These are phyloP conservation scores for Leucogyrophana mollusca DNA, from an alignment of 768 basidiomycete genomes.

Conservation along the genomic window DNA sequence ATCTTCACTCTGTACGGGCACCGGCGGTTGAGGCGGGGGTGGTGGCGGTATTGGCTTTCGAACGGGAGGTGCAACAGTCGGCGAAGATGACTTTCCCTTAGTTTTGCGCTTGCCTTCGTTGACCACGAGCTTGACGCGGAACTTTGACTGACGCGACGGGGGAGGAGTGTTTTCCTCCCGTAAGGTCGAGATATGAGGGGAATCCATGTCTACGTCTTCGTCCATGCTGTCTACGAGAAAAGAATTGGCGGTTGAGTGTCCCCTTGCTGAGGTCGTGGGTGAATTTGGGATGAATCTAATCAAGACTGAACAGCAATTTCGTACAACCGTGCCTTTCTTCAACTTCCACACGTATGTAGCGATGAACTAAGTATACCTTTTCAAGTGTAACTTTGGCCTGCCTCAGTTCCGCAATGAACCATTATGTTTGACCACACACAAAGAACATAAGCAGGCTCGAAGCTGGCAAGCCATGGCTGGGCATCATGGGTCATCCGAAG, in stretches of 20 bases:
- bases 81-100: slow-evolving; percentile 32
- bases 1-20: slow-evolving; percentile 34
- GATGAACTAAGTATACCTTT: no score
- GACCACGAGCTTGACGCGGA: slow-evolving; percentile 51
- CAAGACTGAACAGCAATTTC: no score
- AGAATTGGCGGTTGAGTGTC: background rate
- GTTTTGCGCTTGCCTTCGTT: slow-evolving; percentile 40
- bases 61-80: slow-evolving; percentile 16
- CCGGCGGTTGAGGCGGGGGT: slow-evolving; percentile 14
- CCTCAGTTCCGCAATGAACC: no score
- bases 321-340: no score
- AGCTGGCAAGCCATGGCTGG: no score
- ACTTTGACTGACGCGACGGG: slow-evolving; percentile 40
- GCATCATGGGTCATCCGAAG: no score
- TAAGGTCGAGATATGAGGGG: slow-evolving; percentile 79
- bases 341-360: no score
- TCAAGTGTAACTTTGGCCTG: no score
- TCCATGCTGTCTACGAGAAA: slow-evolving; percentile 23
- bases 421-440: no score
- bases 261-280: slow-evolving; percentile 5
- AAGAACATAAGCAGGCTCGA: no score
- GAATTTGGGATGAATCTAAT: no score
- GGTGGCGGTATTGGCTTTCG: slow-evolving; percentile 17
- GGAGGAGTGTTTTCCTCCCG: slow-evolving; percentile 73
- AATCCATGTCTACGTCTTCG: slow-evolving; percentile 65